These are phyloP conservation scores for Phylloporus sp. DNA, from an alignment of 768 basidiomycete genomes.

Conservation along the genomic window DNA sequence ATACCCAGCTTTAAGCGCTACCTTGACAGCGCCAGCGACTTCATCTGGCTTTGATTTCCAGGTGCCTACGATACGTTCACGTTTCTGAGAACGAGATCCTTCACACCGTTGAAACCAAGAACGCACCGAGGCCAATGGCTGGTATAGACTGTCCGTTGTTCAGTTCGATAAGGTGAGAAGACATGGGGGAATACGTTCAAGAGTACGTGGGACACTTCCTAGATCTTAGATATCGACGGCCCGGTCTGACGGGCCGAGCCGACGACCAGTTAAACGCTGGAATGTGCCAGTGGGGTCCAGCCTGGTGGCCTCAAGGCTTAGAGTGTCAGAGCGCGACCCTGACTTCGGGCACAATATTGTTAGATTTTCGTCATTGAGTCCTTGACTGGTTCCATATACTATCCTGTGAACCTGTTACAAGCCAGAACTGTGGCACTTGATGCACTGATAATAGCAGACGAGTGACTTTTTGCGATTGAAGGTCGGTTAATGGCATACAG, in stretches of 20 bases:
- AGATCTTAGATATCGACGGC: slow-evolving; percentile 8
- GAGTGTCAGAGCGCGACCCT: too few species aligned
- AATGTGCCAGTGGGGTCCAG: too few species aligned
- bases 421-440: too few species aligned
- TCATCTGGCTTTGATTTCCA: slow-evolving; percentile 78
- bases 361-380: too few species aligned
- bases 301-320: too few species aligned
- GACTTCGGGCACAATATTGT: too few species aligned
- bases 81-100: neutral
- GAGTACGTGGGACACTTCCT: neutral
- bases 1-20: slow-evolving; percentile 76
- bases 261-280: neutral
- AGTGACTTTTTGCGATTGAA: too few species aligned
- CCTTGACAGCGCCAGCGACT: slow-evolving; percentile 65
- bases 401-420: too few species aligned
- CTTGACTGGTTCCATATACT: too few species aligned
- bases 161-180: slow-evolving; percentile 50
- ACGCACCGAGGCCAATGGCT: slow-evolving; percentile 53
- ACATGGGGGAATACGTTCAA: slow-evolving; percentile 22
- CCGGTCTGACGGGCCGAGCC: slow-evolving; percentile 16
- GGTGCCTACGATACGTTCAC: slow-evolving; percentile 51
- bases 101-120: neutral
- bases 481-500: neutral
- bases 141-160: slow-evolving; percentile 59
- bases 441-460: too few species aligned